A percentile compares a stretch with the other conserved stretches of the same genome.
Conservation (phyloP, 2,329 filamentous ascomycete species). For the Diaporthe ampelina region DNA sequence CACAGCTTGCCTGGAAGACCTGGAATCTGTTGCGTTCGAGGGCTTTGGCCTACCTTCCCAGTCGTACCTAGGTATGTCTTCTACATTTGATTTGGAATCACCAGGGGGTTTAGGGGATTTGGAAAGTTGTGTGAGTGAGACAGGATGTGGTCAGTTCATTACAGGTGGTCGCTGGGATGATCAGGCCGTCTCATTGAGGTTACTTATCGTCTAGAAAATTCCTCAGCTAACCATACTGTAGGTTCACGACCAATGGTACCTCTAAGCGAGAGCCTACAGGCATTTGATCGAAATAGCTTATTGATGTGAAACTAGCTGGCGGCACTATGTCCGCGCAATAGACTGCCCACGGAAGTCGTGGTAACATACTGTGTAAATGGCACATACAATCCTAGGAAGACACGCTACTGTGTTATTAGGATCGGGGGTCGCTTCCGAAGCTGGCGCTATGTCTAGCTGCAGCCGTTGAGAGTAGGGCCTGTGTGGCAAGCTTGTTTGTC, state of each 20-base stretch:
- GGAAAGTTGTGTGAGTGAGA: not conserved
- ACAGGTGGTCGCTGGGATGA: not conserved
- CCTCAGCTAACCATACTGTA: not conserved
- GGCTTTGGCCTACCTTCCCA: not conserved
- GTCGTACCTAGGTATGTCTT: not conserved
- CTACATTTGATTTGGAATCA: not conserved
- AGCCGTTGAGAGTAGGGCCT: not conserved
- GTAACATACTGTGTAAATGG: not conserved
- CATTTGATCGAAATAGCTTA: not conserved
- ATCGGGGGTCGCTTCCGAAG: not conserved
- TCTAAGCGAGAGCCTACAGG: not conserved
- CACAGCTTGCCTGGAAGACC: not conserved
- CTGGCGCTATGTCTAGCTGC: slow-evolving; percentile 16
- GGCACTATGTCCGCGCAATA: not conserved
- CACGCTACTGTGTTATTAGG: not conserved
- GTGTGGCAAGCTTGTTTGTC: not conserved
- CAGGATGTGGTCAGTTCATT: not conserved
- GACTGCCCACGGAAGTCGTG: no score
- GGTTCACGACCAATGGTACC: not conserved
- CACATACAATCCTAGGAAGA: not conserved
- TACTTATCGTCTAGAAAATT: not conserved
- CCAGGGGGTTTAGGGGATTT: not conserved
- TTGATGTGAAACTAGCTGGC: not conserved
- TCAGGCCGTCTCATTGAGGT: no score
- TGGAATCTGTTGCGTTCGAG: not conserved